Evolutionary conservation across 2,329 filamentous ascomycete genomes (phyloP), one percentile per base, ranked within the genome.

Genomic region (Endothia cerciana): DNA sequence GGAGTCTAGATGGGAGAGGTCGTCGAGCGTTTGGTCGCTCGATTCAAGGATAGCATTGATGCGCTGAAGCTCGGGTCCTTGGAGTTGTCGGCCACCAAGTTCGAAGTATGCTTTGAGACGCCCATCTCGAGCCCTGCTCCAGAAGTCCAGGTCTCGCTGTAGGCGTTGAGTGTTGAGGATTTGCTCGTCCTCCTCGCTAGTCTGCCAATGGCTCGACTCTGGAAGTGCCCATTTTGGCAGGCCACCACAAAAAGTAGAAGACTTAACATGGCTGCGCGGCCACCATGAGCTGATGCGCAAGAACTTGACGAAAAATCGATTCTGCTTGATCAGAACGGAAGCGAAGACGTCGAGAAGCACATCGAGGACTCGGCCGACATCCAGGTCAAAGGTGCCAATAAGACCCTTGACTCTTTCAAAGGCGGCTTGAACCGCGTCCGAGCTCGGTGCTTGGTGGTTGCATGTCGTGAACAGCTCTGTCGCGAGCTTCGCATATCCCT

Each of bases 311-410:
- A 97, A 98, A 79, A 98, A 99, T 40, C 91, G 89, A 75, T 90
- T 93, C 71, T 97, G 93, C 74, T 96, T 96, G 73, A 99, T 92
- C 62, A 99, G 86, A 0, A 97, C 90, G 15, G 94, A 93, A 1
- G 95, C 95, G 74, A 97, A 97, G 40, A 98, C 93, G 74, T 99
- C 95, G 22, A 99, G 84, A 0, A 93, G 96, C 28, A 98, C 93
- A 76, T 99, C 95, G 13, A 99, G 84, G 4, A 96, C 94, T 73
- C 96, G 88, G 59, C 95, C 96, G 45, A 97, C 95, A 75, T 99
- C 95, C 69, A 99, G 85, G 77, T 99, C 94, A 74, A 99, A 99
- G 8, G 95, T 95, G 65, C 95, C 95, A 70, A 99, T 97, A 72
- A 99, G 86, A 19, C 92, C 94, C 78, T 97, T 97, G 69, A 99